These are phyloP conservation scores for Irpex rosettiformis DNA, from an alignment of 1,284 basidiomycete genomes.

Conservation along the genomic window DNA sequence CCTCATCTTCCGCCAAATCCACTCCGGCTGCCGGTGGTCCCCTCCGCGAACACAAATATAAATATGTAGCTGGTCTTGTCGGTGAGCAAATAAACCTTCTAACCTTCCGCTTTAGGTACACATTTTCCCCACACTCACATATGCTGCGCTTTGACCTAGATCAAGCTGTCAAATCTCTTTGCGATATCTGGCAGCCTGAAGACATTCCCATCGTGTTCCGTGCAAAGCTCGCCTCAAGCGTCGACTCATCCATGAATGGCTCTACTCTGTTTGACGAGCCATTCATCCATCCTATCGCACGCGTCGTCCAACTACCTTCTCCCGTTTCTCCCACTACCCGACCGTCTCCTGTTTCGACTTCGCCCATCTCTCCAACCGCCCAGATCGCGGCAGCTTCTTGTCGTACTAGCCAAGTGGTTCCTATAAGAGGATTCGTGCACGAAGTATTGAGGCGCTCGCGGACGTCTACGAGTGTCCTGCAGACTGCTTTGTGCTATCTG, in stretches of 20 bases:
- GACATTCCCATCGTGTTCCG: constrained; percentile 62
- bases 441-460: constrained; percentile 74
- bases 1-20: neutral
- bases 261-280: constrained; percentile 18
- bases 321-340: constrained; percentile 38
- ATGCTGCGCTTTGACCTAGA: constrained; percentile 38
- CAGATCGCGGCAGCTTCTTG: constrained; percentile 18
- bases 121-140: constrained; percentile 16
- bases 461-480: constrained; percentile 71
- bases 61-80: constrained; percentile 62
- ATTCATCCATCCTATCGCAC: constrained; percentile 20
- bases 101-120: constrained; percentile 16
- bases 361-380: constrained; percentile 17
- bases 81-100: constrained; percentile 43
- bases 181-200: constrained; percentile 72
- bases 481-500: constrained; percentile 76
- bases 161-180: constrained; percentile 70
- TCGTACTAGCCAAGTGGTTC: constrained; percentile 38
- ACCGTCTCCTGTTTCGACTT: constrained; percentile 28
- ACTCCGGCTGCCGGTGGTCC: constrained; percentile 21
- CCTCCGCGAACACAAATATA: constrained; percentile 53
- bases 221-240: constrained; percentile 35
- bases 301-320: constrained; percentile 48
- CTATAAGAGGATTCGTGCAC: constrained; percentile 70
- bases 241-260: constrained; percentile 22